Conservation (phyloP, 2,329 filamentous ascomycete genomes). For the Penicillium frequentans region DNA sequence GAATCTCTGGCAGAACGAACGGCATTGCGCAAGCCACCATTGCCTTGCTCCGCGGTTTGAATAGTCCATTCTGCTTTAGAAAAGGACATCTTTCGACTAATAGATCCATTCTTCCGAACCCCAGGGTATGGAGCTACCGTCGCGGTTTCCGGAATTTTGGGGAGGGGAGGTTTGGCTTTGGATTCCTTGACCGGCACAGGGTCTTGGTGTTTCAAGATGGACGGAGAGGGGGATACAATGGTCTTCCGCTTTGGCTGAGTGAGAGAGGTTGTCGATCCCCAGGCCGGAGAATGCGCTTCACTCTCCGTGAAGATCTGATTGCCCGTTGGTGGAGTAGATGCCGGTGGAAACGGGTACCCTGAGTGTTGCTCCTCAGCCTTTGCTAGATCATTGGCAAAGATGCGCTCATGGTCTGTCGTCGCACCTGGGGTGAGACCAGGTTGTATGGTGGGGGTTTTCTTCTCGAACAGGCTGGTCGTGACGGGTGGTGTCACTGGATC, state of each 20-base stretch:
- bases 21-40: constrained; percentile 87
- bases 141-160: constrained; percentile 16
- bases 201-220: constrained; percentile 69
- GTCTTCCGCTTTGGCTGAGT: constrained; percentile 79
- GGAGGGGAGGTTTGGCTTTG: constrained; percentile 12
- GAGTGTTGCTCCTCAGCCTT: constrained; percentile 26
- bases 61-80: constrained; percentile 80
- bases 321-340: constrained; percentile 35
- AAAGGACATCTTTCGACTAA: constrained; percentile 66
- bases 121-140: constrained; percentile 9
- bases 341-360: constrained; percentile 32
- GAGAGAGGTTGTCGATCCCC: constrained; percentile 64
- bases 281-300: constrained; percentile 73
- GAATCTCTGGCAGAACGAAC: constrained; percentile 73
- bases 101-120: constrained; percentile 26
- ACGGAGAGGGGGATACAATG: constrained; percentile 71
- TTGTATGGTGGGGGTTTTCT: constrained; percentile 21
- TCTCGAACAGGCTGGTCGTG: constrained; percentile 37
- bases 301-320: constrained; percentile 61
- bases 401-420: constrained; percentile 43
- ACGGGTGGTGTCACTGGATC: constrained; percentile 26
- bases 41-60: constrained; percentile 83
- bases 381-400: constrained; percentile 33
- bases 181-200: constrained; percentile 27
- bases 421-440: constrained; percentile 40